Base-by-base conservation (phyloP, 495 filamentous ascomycete genomes). In the Neurospora tetraspora region DNA sequence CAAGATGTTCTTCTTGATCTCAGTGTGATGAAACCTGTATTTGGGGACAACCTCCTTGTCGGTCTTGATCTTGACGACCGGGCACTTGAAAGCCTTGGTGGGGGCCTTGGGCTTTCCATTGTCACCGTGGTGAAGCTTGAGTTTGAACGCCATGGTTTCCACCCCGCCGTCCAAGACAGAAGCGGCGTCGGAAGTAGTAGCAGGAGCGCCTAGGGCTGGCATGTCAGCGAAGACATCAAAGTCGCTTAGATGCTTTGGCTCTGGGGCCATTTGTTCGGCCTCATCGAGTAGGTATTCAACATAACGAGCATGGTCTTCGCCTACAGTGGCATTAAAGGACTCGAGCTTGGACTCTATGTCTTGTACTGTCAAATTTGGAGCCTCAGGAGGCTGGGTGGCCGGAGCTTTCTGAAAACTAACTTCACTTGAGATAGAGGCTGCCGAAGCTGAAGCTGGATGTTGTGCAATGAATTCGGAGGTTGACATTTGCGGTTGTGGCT, bases 11-110 rank as follows among this genome's bases (percentile, higher is more conserved):
- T 83, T 85, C 72, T 73, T 79, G n/a, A 86, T 82, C 72, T 85
- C 83, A n/a, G 85, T 82, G 73, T 85, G 83, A 68, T 85, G 84
- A 69, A 85, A 85, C 34, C 80, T 73, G 71, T 86, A 86, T 9
- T 75, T 71, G 23, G 84, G 84, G 4, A 83, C 82, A 6, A 76
- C 76, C 14, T 81, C 81, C 59, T 76, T 79, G 69, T 83, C 76
- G 8, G 82, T 81, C 70, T 81, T 81, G 72, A 86, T 82, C 73
- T 79, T 78, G 31, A 77, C 71, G 9, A 84, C 79, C 5, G 81
- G 81, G 71, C 76, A 79, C 18, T 74, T 47, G 31, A 72, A 36
- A 38, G 79, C 77, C 61, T 79, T 77, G n/a, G 80, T 80, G 27
- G 78, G 74, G 71, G 80, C 79, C 70, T 79, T 83, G n/a, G 78